Base-by-base conservation (phyloP, 2,329 filamentous ascomycete species). In the Phialophora chinensis region DNA sequence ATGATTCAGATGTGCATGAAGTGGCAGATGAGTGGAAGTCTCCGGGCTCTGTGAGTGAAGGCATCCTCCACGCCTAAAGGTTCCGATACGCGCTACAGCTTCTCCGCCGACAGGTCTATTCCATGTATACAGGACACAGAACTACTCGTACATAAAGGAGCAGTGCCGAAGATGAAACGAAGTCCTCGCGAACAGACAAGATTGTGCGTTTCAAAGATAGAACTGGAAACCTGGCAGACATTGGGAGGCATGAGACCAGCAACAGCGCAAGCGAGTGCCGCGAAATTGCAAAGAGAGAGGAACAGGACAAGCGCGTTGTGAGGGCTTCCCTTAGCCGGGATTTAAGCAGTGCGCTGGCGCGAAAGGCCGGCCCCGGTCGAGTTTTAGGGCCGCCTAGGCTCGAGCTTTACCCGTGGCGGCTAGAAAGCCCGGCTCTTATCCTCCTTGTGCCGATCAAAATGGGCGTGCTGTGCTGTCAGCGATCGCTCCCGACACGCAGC, bases 261-360 rank as follows among this genome's bases (percentile, higher is more conserved):
- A 60, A 53, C 54, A 60, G 61, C 27, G n/a, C 57, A 69, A 66
- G 59, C 65, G 64, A 68, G 54, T 52, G 33, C 56, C 14, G 61
- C 54, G 65, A 69, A 60, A 69, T 69, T 69, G 67, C 56, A 57
- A 54, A 49, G n/a, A 49, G 67, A 65, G 58, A 69, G 67, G 65
- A 69, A 69, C 64, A 63, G 67, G 64, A 47, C 38, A 67, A 66
- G 65, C 47, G 59, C 59, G n/a, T 25, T 8, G 7, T 55, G 53
- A 7, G 29, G 49, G 49, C 49, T 60, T 31, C 17, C 7, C n/a
- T 60, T 60, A 50, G 57, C 42, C 42, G 57, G 57, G 57, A 3
- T 8, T 50, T 61, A 53, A 53, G 31, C 44, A 12, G 47, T 53
- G 59, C 5, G 47, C 31, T 61, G 59, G 59, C 47, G 59, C 49